A percentile compares a stretch with the other conserved stretches of the same genome.
Evolutionary conservation across 805 yeast species (phyloP).

Genomic region (Nakazawaea ernobii): DNA sequence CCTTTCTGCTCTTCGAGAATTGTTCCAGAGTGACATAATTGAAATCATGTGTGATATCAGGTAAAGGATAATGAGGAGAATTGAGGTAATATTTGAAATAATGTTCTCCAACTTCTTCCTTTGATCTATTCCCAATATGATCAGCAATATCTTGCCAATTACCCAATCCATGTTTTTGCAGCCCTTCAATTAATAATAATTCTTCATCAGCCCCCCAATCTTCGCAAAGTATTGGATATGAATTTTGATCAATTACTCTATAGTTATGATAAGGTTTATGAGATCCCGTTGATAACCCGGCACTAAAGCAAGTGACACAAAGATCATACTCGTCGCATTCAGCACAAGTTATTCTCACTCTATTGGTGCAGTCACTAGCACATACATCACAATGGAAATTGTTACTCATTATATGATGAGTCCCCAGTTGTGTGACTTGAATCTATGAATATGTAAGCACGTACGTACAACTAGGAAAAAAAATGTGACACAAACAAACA

Average conservation of each 20-base stretch:
- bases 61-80: slow-evolving; percentile 76
- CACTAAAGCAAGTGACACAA: slow-evolving; percentile 96
- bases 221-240: slow-evolving; percentile 83
- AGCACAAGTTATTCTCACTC: slow-evolving; percentile 90
- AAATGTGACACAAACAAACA: too few relatives aligned
- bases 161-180: slow-evolving; percentile 88
- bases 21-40: slow-evolving; percentile 56
- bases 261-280: slow-evolving; percentile 96
- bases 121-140: slow-evolving; percentile 86
- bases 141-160: slow-evolving; percentile 99
- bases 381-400: slow-evolving; percentile 93
- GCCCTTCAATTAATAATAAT: slow-evolving; percentile 78
- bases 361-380: slow-evolving; percentile 89
- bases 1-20: slow-evolving; percentile 62
- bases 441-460: too few relatives aligned
- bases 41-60: slow-evolving; percentile 74
- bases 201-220: slow-evolving; percentile 99
- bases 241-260: slow-evolving; percentile 86
- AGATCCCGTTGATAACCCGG: slow-evolving; percentile 71
- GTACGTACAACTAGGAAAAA: too few relatives aligned
- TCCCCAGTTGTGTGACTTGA: slow-evolving; percentile 18
- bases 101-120: slow-evolving; percentile 87
- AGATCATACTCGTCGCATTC: slow-evolving; percentile 89
- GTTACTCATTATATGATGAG: slow-evolving; percentile 22
- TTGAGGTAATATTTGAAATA: slow-evolving; percentile 68